phyloP scores from a whole-genome alignment of 2,329 filamentous ascomycete species.

The Epichloe scottii region DNA sequence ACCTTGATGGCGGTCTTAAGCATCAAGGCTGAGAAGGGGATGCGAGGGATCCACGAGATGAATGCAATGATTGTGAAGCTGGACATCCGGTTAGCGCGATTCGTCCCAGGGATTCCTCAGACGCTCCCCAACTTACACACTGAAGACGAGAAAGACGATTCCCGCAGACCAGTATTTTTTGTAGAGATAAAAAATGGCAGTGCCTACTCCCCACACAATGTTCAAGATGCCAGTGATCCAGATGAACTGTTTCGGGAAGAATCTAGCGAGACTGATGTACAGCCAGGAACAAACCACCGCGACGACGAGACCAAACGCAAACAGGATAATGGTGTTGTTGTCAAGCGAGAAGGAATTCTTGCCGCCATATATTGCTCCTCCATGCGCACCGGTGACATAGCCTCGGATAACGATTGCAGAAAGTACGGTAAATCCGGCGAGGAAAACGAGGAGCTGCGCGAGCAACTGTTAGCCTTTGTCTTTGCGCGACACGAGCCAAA shows the following conservation, averaged over 20 bases:
- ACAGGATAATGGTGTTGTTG: constrained; percentile 77
- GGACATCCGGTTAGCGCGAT: background rate
- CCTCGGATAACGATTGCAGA: constrained; percentile 64
- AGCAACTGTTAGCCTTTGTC: background rate
- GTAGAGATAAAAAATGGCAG: constrained; percentile 74
- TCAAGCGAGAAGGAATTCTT: constrained; percentile 55
- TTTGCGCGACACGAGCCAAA: no score
- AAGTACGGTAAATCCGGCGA: constrained; percentile 62
- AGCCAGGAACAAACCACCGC: constrained; percentile 62
- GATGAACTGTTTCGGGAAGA: constrained; percentile 81
- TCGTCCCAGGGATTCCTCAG: background rate
- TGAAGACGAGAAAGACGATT: constrained; percentile 74
- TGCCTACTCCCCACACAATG: constrained; percentile 71
- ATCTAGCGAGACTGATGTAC: constrained; percentile 64
- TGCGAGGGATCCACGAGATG: constrained; percentile 77
- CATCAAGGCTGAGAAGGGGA: constrained; percentile 87
- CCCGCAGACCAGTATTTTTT: constrained; percentile 69
- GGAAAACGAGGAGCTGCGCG: constrained; percentile 52
- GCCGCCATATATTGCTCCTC: constrained; percentile 61
- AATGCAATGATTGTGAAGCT: constrained; percentile 34
- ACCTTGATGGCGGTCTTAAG: constrained; percentile 77
- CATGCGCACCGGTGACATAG: constrained; percentile 52
- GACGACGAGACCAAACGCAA: constrained; percentile 63
- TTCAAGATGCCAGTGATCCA: constrained; percentile 88
- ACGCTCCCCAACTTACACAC: constrained; percentile 3